Base-by-base conservation (phyloP, 352 stramenopile genomes). In the Phytophthora sp. region DNA sequence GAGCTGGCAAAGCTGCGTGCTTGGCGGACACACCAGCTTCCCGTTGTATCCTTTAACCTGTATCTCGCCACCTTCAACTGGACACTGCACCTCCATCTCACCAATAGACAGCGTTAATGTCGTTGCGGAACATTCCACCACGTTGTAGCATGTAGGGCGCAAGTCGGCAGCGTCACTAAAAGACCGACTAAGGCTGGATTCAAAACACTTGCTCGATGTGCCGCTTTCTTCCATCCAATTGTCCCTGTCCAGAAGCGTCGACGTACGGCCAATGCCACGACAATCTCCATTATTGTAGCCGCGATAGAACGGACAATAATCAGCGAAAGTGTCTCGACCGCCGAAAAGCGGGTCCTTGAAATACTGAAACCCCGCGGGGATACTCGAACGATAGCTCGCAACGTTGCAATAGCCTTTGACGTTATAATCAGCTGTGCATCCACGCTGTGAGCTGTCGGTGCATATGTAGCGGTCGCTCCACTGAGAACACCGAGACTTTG, bases 291-390 rank as follows among this genome's bases (percentile, higher is more conserved):
- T 94, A 62, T 79, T 90, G 57, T 91, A 94, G 6, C 74, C 82
- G 2, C 77, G 73, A 53, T 90, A 94, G 53, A 91, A 89, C 26
- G 88, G 86, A 57, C 88, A 95, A 65, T 92, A 94, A 69, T 95
- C 88, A 0, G 82, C 75, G 39, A 80, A 94, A 15, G 80, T 73
- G 49, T 93, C 83, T 18, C 74, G 69, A 1, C 86, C 86, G 1
- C 83, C 84, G 16, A 91, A 74, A 11, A 35, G 50, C 2, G 76
- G 69, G 45, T 94, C 76, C 27, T 83, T 55, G 46, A 95, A 95
- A 57, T 95, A 95, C 71, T 94, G 85, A 36, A 93, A 95, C 2
- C 80, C 82, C 7, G 82, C 73, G 1, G 85, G 84, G 38, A 95
- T 90, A 35, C 80, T 91, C 18, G 76, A 79, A 1, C 65, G 77